phyloP scores from a whole-genome alignment of 805 yeast genomes.

The Scheffersomyces coipomensis region DNA sequence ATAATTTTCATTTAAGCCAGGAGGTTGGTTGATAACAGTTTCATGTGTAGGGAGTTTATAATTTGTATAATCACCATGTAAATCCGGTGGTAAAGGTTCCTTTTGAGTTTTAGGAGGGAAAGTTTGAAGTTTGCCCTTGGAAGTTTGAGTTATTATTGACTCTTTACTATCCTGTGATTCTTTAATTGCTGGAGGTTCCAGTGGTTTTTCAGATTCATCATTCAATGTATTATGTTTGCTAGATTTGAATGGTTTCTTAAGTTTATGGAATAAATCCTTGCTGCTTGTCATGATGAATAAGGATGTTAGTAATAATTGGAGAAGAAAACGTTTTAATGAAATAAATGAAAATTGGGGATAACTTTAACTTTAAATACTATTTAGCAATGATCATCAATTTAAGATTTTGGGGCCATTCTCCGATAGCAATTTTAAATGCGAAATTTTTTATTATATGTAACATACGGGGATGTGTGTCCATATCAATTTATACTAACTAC shows the following conservation, averaged over 20 bases:
- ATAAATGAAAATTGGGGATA: too few relatives aligned
- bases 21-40: constrained; percentile 9
- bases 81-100: constrained; percentile 24
- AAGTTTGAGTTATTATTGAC: background rate
- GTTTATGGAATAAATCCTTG: background rate
- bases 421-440: too few relatives aligned
- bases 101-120: background rate
- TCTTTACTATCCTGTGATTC: background rate
- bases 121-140: background rate
- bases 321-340: too few relatives aligned
- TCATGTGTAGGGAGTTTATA: constrained; percentile 29
- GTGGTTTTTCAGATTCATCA: too few relatives aligned
- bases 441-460: background rate
- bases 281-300: background rate
- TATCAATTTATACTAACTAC: background rate
- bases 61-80: constrained; percentile 33
- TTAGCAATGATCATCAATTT: too few relatives aligned
- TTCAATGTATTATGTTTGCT: background rate
- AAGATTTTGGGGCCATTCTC: too few relatives aligned
- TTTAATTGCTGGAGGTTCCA: background rate
- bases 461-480: constrained; percentile 13
- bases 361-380: too few relatives aligned
- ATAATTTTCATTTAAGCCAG: constrained; percentile 15
- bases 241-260: background rate
- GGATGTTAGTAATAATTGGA: too few relatives aligned